Percentiles rank a stretch among this genome's conserved stretches.
Evolutionary conservation across 202 grass and related monocot genomes (phyloP).

Genomic region (Hordeum pubiflorum): DNA sequence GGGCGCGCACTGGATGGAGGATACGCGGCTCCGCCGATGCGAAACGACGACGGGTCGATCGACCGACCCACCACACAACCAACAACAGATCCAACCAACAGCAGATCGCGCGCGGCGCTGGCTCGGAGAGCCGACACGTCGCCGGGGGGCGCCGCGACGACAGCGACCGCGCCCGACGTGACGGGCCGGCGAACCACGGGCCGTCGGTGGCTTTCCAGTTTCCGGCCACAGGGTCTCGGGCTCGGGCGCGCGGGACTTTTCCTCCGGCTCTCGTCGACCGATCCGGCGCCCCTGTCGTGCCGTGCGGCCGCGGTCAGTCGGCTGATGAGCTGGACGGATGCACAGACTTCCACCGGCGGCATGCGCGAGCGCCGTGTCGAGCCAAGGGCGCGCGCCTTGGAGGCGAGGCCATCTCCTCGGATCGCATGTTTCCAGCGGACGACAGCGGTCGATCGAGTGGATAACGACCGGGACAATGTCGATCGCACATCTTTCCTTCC

Average conservation of each 20-base stretch:
- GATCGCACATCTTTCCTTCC: too few species aligned
- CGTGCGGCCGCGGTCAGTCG: neutral
- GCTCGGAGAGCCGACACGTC: neutral
- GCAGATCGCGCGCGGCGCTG: neutral
- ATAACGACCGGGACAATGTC: too few species aligned
- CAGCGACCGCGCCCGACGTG: neutral
- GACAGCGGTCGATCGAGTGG: neutral
- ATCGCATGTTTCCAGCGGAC: neutral
- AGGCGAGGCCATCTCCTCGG: neutral
- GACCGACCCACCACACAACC: neutral
- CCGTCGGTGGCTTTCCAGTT: neutral
- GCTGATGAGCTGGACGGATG: neutral
- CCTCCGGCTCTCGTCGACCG: neutral
- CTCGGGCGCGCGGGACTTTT: neutral
- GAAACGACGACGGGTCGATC: neutral
- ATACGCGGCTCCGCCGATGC: neutral
- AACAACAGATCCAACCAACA: neutral
- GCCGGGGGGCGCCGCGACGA: neutral
- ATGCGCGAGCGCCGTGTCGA: neutral
- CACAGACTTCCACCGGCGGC: neutral
- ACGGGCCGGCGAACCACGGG: neutral
- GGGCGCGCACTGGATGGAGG: neutral
- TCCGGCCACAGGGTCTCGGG: neutral
- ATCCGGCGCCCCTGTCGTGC: neutral
- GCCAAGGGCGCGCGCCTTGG: neutral